These are phyloP conservation scores for Capsaspora owczarzaki DNA, from an alignment of 78 protist genomes.

Conservation along the genomic window DNA sequence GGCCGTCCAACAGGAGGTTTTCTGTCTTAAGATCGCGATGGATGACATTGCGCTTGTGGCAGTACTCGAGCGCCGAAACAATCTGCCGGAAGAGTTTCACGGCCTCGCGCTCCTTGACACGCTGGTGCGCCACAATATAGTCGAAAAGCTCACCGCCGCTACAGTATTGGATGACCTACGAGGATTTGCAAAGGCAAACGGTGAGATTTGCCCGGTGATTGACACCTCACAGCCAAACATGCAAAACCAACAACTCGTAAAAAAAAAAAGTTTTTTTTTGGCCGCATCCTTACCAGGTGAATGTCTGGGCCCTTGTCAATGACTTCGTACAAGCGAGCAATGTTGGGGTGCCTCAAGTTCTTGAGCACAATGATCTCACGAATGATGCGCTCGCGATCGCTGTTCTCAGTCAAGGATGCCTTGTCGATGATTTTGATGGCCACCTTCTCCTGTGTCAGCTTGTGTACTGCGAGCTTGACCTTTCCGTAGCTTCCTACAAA, in stretches of 20 bases:
- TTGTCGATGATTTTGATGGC: constrained; percentile 5
- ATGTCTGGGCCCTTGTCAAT: background rate
- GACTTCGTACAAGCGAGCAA: background rate
- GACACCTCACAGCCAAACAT: too few relatives aligned
- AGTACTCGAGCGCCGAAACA: constrained; percentile 51
- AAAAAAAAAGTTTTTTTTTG: too few relatives aligned
- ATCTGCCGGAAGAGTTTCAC: constrained; percentile 52
- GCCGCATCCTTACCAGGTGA: too few relatives aligned
- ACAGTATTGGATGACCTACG: background rate
- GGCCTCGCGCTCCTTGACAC: constrained; percentile 51
- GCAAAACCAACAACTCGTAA: too few relatives aligned
- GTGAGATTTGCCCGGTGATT: too few relatives aligned
- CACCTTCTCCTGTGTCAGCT: background rate
- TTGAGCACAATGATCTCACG: constrained; percentile 56
- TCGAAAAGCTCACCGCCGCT: constrained; percentile 62
- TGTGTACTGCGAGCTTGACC: background rate
- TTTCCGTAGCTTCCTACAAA: background rate
- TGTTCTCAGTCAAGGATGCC: background rate
- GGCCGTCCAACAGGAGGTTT: constrained; percentile 37
- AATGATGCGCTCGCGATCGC: constrained; percentile 16
- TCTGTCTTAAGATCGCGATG: background rate
- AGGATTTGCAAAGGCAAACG: too few relatives aligned
- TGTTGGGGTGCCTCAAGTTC: constrained; percentile 30
- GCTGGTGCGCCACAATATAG: constrained; percentile 38
- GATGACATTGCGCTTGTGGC: constrained; percentile 24